Evolutionary conservation across 2,329 filamentous ascomycete genomes (phyloP).

Genomic region (Boeremia exigua): DNA sequence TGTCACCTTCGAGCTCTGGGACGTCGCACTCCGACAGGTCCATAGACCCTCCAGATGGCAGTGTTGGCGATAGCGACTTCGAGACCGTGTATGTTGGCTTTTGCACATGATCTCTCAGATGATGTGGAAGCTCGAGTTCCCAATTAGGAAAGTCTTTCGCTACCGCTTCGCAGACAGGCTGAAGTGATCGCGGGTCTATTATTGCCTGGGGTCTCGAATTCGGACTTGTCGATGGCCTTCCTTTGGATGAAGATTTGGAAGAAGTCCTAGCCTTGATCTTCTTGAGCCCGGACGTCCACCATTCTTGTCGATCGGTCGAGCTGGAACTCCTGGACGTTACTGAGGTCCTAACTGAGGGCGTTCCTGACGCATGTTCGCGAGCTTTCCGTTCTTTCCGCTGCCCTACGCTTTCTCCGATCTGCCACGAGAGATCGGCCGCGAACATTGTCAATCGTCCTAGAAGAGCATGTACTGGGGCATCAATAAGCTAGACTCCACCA

Average conservation of each 20-base stretch:
- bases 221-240: constrained; percentile 12
- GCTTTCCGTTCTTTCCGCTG: constrained; percentile 45
- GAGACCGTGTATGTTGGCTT: constrained; percentile 42
- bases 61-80: constrained; percentile 34
- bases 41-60: constrained; percentile 43
- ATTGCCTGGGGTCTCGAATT: constrained; percentile 1
- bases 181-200: background rate
- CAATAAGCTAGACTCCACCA: constrained; percentile 26
- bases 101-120: constrained; percentile 33
- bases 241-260: constrained; percentile 8
- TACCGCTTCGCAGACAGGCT: constrained; percentile 10
- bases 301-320: constrained; percentile 35
- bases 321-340: constrained; percentile 36
- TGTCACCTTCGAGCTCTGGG: constrained; percentile 40
- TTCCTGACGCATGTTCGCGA: constrained; percentile 30
- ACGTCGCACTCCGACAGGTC: constrained; percentile 36
- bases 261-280: constrained; percentile 34
- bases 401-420: constrained; percentile 46
- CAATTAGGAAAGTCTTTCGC: constrained; percentile 12
- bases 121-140: constrained; percentile 13
- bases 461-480: constrained; percentile 14
- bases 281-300: constrained; percentile 43
- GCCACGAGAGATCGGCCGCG: constrained; percentile 48
- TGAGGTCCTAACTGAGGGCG: constrained; percentile 37
- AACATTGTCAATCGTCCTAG: constrained; percentile 41